Conservation (phyloP, 257 asterid species). For the Ilex aquifolium region DNA sequence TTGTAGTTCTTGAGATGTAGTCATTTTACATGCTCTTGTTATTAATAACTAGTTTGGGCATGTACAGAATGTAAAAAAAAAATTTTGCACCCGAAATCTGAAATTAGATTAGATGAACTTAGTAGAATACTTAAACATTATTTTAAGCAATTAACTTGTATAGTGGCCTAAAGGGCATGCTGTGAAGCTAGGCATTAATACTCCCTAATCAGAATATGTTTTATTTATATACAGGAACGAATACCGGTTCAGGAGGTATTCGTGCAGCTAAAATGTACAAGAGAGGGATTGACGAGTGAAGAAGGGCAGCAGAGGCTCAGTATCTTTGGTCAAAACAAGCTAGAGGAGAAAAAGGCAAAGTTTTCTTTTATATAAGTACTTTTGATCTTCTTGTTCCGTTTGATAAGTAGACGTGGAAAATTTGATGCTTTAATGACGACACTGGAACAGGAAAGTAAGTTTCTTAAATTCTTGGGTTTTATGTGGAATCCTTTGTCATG, state of each 20-base stretch:
- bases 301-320: conserved; percentile 62
- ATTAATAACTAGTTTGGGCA: too few relatives aligned
- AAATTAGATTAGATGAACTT: too few relatives aligned
- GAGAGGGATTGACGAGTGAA: conserved; percentile 47
- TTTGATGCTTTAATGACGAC: background rate
- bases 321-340: conserved; percentile 79
- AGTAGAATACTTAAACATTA: too few relatives aligned
- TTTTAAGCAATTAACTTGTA: too few relatives aligned
- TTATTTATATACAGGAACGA: conserved; percentile 39
- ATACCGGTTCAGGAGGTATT: conserved; percentile 81
- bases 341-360: conserved; percentile 76
- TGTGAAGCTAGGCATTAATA: too few relatives aligned
- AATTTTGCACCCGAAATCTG: too few relatives aligned
- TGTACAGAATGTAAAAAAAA: too few relatives aligned
- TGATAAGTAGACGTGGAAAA: too few relatives aligned
- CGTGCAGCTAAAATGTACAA: conserved; percentile 51
- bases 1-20: too few relatives aligned
- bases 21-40: too few relatives aligned
- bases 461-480: conserved; percentile 63
- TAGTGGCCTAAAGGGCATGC: too few relatives aligned
- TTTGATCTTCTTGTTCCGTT: background rate
- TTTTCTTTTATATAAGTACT: background rate
- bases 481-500: conserved; percentile 85
- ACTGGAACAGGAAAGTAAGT: conserved; percentile 48
- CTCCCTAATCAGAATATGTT: too few relatives aligned